These are phyloP conservation scores for Fraxinus anomala DNA, from an alignment of 257 asterid genomes.

Conservation along the genomic window DNA sequence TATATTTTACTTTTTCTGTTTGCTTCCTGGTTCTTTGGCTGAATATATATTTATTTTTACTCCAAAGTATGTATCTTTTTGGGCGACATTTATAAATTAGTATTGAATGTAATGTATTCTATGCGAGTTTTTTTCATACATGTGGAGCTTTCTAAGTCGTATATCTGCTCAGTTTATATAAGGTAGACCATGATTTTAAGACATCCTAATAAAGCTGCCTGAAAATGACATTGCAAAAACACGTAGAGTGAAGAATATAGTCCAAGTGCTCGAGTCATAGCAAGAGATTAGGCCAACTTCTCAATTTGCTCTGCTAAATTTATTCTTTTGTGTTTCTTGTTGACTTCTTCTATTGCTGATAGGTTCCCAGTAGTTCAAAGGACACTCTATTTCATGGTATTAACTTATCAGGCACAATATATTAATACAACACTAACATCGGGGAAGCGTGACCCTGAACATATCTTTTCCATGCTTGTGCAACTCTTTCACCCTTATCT, in stretches of 20 bases:
- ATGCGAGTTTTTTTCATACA: neutral
- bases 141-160: neutral
- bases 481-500: conserved; percentile 23
- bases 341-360: neutral
- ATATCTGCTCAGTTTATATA: neutral
- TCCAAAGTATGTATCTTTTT: neutral
- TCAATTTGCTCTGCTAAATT: neutral
- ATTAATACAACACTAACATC: neutral
- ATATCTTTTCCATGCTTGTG: neutral
- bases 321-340: neutral
- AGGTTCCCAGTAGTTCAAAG: neutral
- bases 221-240: neutral
- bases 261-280: neutral
- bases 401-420: neutral
- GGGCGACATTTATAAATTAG: neutral
- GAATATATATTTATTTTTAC: neutral
- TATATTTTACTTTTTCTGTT: conserved; percentile 1
- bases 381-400: neutral
- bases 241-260: neutral
- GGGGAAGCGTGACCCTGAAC: neutral
- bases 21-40: neutral
- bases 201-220: neutral
- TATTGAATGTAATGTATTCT: neutral
- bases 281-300: neutral
- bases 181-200: neutral